Base-by-base conservation (phyloP, 768 basidiomycete species). In the Tephrocybe sp. region DNA sequence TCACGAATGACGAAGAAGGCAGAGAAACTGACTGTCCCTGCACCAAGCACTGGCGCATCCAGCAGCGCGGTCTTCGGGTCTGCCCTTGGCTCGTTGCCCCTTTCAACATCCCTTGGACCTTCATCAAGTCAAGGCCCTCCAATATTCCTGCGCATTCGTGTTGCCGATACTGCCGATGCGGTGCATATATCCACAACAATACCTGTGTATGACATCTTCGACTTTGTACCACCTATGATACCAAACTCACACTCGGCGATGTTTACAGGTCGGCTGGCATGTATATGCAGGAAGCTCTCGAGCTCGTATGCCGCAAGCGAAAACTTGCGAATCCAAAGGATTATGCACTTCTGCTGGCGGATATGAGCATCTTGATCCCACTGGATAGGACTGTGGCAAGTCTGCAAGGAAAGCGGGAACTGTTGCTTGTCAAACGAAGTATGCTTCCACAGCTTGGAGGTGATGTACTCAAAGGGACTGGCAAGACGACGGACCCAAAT, bases 221-320 rank as follows among this genome's bases (percentile, higher is more conserved):
- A 26, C 2, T 34, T 37, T 32, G 20, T 30, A 37, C n/a, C 10
- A 6, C 3, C 11, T 4, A 18, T 20, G 14, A 18, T 11, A 15
- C 20, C 12, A 8, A 11, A 23, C 26, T 38, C 3, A 34, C 17
- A 23, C 24, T 30, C 5, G 38, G 20, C 38, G 4, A 18, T 28
- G 20, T 37, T 6, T n/a, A 34, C 61, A 91, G 88, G 4, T 85
- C 93, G 8, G 85, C 90, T 12, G 93, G 90, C 8, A 97, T 93
- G 87, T 98, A 98, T 66, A 88, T 98, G 83, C 93, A 95, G 60
- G 96, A 98, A 67, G 91, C 92, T 1, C 79, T 97, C 20, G 96
- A 97, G 55, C 74, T 85, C 18, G 86, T 92, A 1, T 93, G 90
- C 64, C 76, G 80, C 32, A 83, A 81, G 62, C 79, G 86, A 43